phyloP scores from a whole-genome alignment of 495 filamentous ascomycete genomes.

The Talaromyces wortmannii region DNA sequence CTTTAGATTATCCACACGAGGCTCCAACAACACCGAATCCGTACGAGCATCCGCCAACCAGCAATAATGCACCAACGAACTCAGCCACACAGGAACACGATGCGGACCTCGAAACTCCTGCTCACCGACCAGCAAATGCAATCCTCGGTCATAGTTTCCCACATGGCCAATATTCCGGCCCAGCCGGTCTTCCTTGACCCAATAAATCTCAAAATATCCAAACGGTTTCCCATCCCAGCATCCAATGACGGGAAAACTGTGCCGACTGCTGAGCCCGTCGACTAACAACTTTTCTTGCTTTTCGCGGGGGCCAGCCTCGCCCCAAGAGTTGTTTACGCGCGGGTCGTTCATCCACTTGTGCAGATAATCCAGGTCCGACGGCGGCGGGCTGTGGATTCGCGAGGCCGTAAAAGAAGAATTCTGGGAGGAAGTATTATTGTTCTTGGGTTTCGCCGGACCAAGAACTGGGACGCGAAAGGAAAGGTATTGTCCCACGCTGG shows the following conservation, averaged over 20 bases:
- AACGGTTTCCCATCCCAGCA: slow-evolving; percentile 95
- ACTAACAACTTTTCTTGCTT: slow-evolving; percentile 66
- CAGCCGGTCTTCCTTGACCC: slow-evolving; percentile 89
- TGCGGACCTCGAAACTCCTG: slow-evolving; percentile 79
- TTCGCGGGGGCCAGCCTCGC: slow-evolving; percentile 52
- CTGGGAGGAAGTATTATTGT: slow-evolving; percentile 12
- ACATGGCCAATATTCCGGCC: slow-evolving; percentile 56
- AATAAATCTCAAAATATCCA: slow-evolving; percentile 97
- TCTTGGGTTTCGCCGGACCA: slow-evolving; percentile 14
- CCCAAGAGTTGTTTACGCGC: slow-evolving; percentile 79
- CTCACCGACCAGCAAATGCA: slow-evolving; percentile 87
- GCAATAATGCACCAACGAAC: slow-evolving; percentile 75
- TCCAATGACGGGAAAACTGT: slow-evolving; percentile 88
- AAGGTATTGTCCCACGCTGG: slow-evolving; percentile 75
- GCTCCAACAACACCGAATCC: slow-evolving; percentile 75
- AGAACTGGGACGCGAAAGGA: slow-evolving; percentile 72
- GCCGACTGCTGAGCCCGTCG: slow-evolving; percentile 51
- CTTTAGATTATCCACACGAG: slow-evolving; percentile 87
- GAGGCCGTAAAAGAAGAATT: slow-evolving; percentile 18
- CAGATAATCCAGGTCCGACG: slow-evolving; percentile 66
- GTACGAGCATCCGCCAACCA: slow-evolving; percentile 78
- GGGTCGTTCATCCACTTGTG: slow-evolving; percentile 88
- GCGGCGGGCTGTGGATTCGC: slow-evolving; percentile 19
- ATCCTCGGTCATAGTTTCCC: slow-evolving; percentile 77
- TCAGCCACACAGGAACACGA: slow-evolving; percentile 73